Evolutionary conservation across 2,329 filamentous ascomycete genomes (phyloP).

Genomic region (Huntiella decipiens): DNA sequence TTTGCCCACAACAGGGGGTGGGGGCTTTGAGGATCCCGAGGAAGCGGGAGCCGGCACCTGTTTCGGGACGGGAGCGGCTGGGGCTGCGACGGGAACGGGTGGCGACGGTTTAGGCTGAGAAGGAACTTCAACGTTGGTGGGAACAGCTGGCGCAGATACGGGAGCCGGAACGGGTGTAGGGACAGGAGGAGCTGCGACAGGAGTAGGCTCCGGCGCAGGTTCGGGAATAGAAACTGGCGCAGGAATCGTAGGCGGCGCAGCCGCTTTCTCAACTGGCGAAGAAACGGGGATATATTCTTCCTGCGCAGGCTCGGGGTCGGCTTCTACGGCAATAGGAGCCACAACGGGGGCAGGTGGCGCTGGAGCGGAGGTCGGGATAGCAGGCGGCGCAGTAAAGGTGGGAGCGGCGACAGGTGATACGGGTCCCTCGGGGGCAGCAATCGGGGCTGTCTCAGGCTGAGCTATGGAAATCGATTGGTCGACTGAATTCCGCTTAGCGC

Average conservation of each 20-base stretch:
- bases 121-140: constrained; percentile 12
- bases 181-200: constrained; percentile 14
- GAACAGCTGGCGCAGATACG: constrained; percentile 15
- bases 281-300: not conserved
- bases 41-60: constrained; percentile 27
- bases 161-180: constrained; percentile 21
- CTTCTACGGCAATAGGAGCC: not conserved
- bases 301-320: not conserved
- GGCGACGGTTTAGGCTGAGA: constrained; percentile 16
- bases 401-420: constrained; percentile 4
- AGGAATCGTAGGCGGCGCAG: constrained; percentile 16
- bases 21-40: constrained; percentile 17
- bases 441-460: constrained; percentile 11
- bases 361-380: constrained; percentile 11
- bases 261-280: constrained; percentile 5
- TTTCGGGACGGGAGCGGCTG: constrained; percentile 21
- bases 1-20: constrained; percentile 52
- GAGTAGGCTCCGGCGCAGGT: constrained; percentile 3
- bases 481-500: constrained; percentile 44
- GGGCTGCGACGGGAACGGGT: constrained; percentile 18
- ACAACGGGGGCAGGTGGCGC: constrained; percentile 12
- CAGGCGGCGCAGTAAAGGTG: constrained; percentile 10
- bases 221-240: constrained; percentile 3
- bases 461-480: constrained; percentile 17
- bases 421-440: not conserved